Base-by-base conservation (phyloP, 495 filamentous ascomycete genomes). In the Chaetomium tenue region DNA sequence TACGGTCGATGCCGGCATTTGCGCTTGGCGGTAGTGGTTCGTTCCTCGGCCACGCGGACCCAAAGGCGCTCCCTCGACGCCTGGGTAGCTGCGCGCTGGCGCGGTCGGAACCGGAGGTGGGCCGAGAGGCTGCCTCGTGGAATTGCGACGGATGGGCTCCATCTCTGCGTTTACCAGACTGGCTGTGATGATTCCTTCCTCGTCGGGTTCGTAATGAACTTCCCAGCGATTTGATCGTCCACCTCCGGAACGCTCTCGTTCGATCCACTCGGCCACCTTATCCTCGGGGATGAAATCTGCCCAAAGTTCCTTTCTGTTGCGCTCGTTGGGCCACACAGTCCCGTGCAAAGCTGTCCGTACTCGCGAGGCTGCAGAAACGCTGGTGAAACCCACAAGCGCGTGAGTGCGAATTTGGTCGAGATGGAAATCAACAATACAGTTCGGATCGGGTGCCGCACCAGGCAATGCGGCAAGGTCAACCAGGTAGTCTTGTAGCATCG, bases 251-350 rank as follows among this genome's bases (percentile, higher is more conserved):
- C 88, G 76, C 73, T 97, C 91, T 11, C 73, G 81, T 12, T 83
- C 78, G 58, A 95, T 85, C 93, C 93, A 98, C 50, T 88, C 83
- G 25, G 77, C 69, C 15, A 95, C 77, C 63, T 84, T 83, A 26
- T 91, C 85, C 60, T 89, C 85, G 0, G 94, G 94, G 7, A 97
- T 83, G 72, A 96, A 98, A 68, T 98, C 94, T 5, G 89, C 91
- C 84, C 89, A 96, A 5, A 98, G 83, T 3, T 83, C 83, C 73
- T 94, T 93, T 46, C 94, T 85, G 52, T 88, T 89, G 56, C 87
- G 85, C 74, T 98, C 94, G 46, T 91, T 85, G 1, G 94, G 94
- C 91, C 92, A 98, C 46, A 91, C 80, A 4, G 82, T 83, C 47
- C 83, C 83, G 71, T 98, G 94, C 8, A 98, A 76, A 11, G 84